These are phyloP conservation scores for Agastache rugosa DNA, from an alignment of 257 asterid genomes.

Conservation along the genomic window DNA sequence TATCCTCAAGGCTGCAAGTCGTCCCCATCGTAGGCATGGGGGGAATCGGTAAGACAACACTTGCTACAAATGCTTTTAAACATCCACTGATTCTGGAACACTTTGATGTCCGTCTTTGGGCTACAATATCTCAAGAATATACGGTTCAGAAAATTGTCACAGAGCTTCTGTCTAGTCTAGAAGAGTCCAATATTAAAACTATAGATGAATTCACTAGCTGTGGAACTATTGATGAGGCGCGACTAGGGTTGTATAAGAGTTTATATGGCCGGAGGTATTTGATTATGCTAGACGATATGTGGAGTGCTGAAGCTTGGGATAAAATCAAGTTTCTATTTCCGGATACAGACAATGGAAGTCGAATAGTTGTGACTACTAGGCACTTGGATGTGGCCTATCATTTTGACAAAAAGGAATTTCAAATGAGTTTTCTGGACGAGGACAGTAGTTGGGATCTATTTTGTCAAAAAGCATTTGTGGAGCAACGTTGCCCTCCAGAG, in stretches of 20 bases:
- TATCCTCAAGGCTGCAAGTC: not conserved
- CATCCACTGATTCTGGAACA: not conserved
- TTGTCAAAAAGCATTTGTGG: not conserved
- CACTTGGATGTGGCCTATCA: not conserved
- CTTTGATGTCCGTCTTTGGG: not conserved
- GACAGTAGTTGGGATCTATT: not conserved
- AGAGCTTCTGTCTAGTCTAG: not conserved
- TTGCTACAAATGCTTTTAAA: not conserved
- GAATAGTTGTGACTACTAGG: not conserved
- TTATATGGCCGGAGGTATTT: not conserved
- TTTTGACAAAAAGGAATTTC: not conserved
- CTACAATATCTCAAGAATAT: not conserved
- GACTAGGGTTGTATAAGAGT: not conserved
- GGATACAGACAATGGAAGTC: not conserved
- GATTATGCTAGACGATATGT: not conserved
- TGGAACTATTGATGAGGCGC: not conserved
- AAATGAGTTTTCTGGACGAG: not conserved
- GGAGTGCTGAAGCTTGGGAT: conserved; percentile 5
- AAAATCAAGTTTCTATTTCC: not conserved
- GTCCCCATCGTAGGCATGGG: conserved; percentile 12
- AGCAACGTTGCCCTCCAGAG: not conserved
- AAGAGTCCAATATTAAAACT: not conserved
- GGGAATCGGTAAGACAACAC: not conserved
- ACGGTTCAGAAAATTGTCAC: not conserved
- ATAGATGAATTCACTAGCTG: not conserved